A percentile compares a stretch with the other conserved stretches of the same genome.
phyloP scores from a whole-genome alignment of 2,329 filamentous ascomycete genomes.

The Tolypocladium pustulatum region DNA sequence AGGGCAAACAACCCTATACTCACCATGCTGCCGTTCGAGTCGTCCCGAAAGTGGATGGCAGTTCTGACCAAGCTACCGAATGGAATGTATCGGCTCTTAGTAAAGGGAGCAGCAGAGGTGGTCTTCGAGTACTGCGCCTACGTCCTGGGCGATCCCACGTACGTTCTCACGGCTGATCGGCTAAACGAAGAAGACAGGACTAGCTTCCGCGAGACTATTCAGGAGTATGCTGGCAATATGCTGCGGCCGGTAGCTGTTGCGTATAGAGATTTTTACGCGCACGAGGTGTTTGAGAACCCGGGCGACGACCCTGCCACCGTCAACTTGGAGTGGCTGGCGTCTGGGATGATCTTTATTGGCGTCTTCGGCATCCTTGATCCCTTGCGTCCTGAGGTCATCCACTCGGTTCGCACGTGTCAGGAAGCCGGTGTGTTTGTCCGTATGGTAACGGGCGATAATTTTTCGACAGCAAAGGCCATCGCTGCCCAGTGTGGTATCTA shows the following conservation, averaged over 20 bases:
- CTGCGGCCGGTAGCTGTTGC: constrained; percentile 67
- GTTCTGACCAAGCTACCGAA: constrained; percentile 36
- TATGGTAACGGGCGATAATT: constrained; percentile 46
- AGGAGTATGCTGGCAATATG: constrained; percentile 53
- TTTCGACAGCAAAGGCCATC: constrained; percentile 32
- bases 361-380: constrained; percentile 58
- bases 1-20: constrained; percentile 33
- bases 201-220: constrained; percentile 22
- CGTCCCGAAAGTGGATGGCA: constrained; percentile 45
- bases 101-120: constrained; percentile 49
- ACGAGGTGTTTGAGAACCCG: constrained; percentile 50
- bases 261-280: constrained; percentile 61
- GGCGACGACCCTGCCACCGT: constrained; percentile 22
- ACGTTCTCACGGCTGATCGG: constrained; percentile 14
- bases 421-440: constrained; percentile 55
- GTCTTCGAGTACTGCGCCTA: constrained; percentile 34
- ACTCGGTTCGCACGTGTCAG: constrained; percentile 52
- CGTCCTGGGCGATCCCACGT: constrained; percentile 33
- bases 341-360: constrained; percentile 34
- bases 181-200: constrained; percentile 20
- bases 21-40: constrained; percentile 44
- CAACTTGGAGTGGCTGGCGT: constrained; percentile 30
- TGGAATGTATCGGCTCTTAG: constrained; percentile 37
- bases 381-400: constrained; percentile 49
- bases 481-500: constrained; percentile 31